Evolutionary conservation across 1,284 basidiomycete species (phyloP).

Genomic region (Mycena sp.): DNA sequence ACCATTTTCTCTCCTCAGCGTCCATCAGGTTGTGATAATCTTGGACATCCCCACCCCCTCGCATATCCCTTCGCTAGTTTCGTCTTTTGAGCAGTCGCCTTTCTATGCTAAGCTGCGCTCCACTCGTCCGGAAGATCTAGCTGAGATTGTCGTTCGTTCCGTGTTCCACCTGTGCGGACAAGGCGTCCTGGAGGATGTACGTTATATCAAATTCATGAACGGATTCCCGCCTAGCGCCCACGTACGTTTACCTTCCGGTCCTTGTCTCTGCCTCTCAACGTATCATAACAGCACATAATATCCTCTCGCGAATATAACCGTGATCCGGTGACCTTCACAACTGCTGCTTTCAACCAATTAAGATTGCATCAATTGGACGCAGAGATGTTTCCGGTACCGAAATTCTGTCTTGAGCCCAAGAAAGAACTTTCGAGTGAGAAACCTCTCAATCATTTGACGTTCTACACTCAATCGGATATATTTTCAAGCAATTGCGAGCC

Average conservation of each 20-base stretch:
- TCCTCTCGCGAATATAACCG: constrained; percentile 67
- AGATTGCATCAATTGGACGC: constrained; percentile 78
- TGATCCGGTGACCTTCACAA: constrained; percentile 81
- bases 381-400: constrained; percentile 78
- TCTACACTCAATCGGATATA: not conserved
- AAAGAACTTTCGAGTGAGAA: constrained; percentile 54
- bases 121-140: constrained; percentile 48
- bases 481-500: constrained; percentile 56
- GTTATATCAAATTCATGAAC: constrained; percentile 80
- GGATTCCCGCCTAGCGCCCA: constrained; percentile 67
- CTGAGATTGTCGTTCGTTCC: constrained; percentile 59
- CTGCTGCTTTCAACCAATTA: constrained; percentile 77
- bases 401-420: constrained; percentile 55
- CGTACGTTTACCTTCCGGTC: constrained; percentile 47
- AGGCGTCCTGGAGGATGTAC: constrained; percentile 72
- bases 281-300: constrained; percentile 66
- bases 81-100: constrained; percentile 59
- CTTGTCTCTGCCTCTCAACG: not conserved
- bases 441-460: not conserved
- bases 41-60: constrained; percentile 68
- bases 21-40: constrained; percentile 61
- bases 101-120: constrained; percentile 62
- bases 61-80: constrained; percentile 69
- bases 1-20: not conserved
- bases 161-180: constrained; percentile 77